Base-by-base conservation (phyloP, 768 basidiomycete species). In the Auriscalpium orientale region DNA sequence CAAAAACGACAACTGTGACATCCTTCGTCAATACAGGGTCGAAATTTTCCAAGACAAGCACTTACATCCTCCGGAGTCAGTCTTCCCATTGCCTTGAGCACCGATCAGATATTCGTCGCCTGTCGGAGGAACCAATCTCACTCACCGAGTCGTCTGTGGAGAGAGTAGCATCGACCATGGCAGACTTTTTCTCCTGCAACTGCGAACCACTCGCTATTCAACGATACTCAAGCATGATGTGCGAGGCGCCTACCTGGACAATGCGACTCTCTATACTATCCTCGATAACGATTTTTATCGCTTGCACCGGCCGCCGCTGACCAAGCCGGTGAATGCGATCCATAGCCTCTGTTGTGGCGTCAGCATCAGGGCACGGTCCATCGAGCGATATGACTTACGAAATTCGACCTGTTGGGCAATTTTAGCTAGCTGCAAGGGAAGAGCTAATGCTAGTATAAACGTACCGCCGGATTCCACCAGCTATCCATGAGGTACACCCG, bases 381-480 rank as follows among this genome's bases (percentile, higher is more conserved):
- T 28, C 28, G 28, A 35, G 16, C 34, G 21, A 22, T 21, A 44
- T 15, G 20, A 77, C 89, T 73, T 68, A 90, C 89, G 88, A 65
- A 79, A 91, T 73, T 90, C 89, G 53, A 90, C 85, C 80, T 82
- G 52, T 28, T 28, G 28, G 28, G 28, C 28, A 10, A 18, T 21
- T 8, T 1, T 11, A 40, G 20, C 33, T 40, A 56, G 38, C 18
- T 38, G 20, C n/a, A 21, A n/a, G 28, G 16, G 44, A 46, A 21
- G n/a, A 55, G 49, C 46, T 51, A 48, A 28, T 8, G 45, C 38
- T n/a, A 28, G 16, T 36, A 8, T 12, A 28, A 21, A 56, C 55
- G 46, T 51, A 87, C 90, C n/a, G 93, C 93, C 8, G 95, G 95
- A 67, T 98, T 98, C 95, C 95, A 95, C 92, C 92, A 95, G 61